Evolutionary conservation across 2,329 filamentous ascomycete genomes (phyloP).

Genomic region (Colletotrichum orbiculare): DNA sequence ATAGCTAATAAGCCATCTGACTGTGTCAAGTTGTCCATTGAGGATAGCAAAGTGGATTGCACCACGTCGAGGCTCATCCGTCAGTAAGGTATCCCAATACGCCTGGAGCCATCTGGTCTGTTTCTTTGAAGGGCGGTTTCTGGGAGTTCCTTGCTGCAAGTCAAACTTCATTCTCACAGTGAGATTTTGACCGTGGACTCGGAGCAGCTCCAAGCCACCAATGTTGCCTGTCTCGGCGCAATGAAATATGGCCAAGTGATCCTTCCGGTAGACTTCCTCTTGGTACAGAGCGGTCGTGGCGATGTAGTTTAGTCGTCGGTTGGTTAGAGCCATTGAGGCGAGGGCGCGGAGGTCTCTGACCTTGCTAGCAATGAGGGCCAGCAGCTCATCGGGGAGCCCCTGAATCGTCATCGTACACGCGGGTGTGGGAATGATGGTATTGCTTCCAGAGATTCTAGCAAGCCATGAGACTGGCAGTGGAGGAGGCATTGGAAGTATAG

Average conservation of each 20-base stretch:
- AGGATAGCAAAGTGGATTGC: neutral
- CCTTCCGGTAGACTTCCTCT: neutral
- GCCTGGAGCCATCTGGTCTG: no score
- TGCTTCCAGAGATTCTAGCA: no score
- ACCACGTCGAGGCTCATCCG: no score
- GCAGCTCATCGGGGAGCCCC: neutral
- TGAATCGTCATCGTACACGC: neutral
- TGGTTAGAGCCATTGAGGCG: constrained; percentile 9
- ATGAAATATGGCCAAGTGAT: neutral
- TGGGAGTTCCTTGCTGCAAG: no score
- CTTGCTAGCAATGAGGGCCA: neutral
- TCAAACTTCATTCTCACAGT: neutral
- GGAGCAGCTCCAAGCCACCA: constrained; percentile 1
- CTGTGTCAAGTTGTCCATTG: neutral
- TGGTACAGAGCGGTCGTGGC: neutral
- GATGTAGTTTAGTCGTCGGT: neutral
- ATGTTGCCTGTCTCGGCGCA: constrained; percentile 1
- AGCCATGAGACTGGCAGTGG: no score
- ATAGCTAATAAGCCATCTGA: constrained; percentile 1
- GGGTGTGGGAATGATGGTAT: no score
- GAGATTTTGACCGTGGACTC: neutral
- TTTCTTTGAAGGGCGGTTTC: no score
- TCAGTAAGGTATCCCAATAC: no score
- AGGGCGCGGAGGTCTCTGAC: constrained; percentile 1
- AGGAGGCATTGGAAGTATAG: no score